Base-by-base conservation (phyloP, 352 stramenopile species). In the Globisporangium carolinianum region DNA sequence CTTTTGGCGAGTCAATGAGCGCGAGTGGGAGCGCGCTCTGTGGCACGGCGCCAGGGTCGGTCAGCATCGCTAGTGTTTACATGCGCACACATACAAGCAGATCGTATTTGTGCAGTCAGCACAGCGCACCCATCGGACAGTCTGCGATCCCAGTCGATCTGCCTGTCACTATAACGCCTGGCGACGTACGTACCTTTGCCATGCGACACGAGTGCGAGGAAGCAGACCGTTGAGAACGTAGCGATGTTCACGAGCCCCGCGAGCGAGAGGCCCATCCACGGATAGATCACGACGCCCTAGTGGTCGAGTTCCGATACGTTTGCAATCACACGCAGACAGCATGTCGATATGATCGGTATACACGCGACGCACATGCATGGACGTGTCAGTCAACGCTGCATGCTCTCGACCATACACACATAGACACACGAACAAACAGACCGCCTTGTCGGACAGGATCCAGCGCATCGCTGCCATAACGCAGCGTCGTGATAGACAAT, bases 11-110 rank as follows among this genome's bases (percentile, higher is more conserved):
- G 54, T 91, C 72, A 17, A 82, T 75, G 24, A 94, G 67, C 32
- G 79, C 81, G 6, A 91, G 57, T 8, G 97, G 97, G 48, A 94
- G 71, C 2, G 97, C 97, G 61, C 96, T 89, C 42, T 96, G 91
- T 2, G 96, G 96, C 1, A 99, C 97, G 51, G 95, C 94, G 42
- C 97, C 97, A 6, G 97, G 97, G 72, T 99, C 94, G 14, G 96
- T 98, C 39, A 97, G 87, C 97, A 99, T 99, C 12, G 96, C 95
- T 90, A 51, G 11, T 51, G 35, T 50, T 43, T 53, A 6, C 8
- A 39, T 7, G 47, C 9, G 39, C 14, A 32, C 39, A 32, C 36
- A 6, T 48, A 17, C 46, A 48, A 39, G 1, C 11, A 14, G 9
- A 12, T 46, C 10, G n/a, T 11, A 11, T 46, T 5, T 6, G 41